Base-by-base conservation (phyloP, 2,329 filamentous ascomycete genomes). In the Cadophora luteo-olivacea region DNA sequence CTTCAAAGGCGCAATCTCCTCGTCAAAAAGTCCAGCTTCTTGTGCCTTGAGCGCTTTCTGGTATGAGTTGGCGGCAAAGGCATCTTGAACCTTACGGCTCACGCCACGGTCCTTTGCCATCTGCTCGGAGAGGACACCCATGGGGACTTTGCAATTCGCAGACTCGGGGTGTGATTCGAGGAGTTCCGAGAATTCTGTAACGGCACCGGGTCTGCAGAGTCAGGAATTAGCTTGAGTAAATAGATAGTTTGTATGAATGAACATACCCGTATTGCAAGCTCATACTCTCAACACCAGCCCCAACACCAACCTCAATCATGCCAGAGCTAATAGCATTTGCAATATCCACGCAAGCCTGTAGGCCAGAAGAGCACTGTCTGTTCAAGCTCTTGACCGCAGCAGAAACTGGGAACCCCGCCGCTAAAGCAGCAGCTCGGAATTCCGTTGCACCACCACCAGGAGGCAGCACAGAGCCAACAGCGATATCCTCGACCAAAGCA, bases 241-340 rank as follows among this genome's bases (percentile, higher is more conserved):
- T 16, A 49, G 52, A 61, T 25, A 12, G 51, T 60, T 60, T 24
- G 14, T 22, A 4, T 49, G 2, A 14, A 19, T 57, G 65, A 45
- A 81, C 87, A 75, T 83, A 92, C 89, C 95, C 96, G 80, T 98
- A 98, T 78, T 97, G 92, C 68, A 86, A 86, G 77, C 89, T 92
- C 96, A 99, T 99, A 85, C 92, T 96, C 88, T 99, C 96, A 29
- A 97, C 94, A 77, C 96, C 96, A 24, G 94, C 94, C 74, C 95
- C 96, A 75, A 98, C 89, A 75, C 96, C 96, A 71, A 98, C 83
- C 74, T 98, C 95, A 78, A 98, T 98, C 92, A 97, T 97, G 76
- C 94, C 96, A 5, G 89, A 80, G 78, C 88, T 89, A 82, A 99
- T 97, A 75, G 93, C 92, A 84, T 98, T 97, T 74, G 95, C 95